These are phyloP conservation scores for Agrostemma githago DNA, from an alignment of 148 eudicot species.

Conservation along the genomic window DNA sequence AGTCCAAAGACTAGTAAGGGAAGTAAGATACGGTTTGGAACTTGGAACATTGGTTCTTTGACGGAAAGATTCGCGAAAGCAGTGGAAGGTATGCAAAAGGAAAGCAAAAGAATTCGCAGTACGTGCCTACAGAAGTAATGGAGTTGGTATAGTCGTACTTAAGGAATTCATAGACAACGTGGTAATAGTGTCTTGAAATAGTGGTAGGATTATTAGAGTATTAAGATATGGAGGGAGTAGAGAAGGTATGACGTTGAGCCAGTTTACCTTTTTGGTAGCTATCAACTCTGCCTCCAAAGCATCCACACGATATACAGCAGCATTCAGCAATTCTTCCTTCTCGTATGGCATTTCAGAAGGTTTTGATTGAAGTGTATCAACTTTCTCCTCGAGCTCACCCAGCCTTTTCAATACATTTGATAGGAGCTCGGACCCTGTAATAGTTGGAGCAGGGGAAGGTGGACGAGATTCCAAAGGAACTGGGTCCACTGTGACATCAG, in stretches of 20 bases:
- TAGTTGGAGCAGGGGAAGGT: conserved; percentile 65
- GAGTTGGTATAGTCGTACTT: too few relatives aligned
- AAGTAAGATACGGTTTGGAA: too few relatives aligned
- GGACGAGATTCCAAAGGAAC: conserved; percentile 50
- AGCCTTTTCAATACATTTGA: conserved; percentile 49
- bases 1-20: too few relatives aligned
- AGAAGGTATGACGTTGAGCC: neutral
- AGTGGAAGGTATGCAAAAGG: too few relatives aligned
- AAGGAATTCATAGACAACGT: too few relatives aligned
- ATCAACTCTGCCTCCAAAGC: conserved; percentile 67
- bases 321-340: conserved; percentile 65
- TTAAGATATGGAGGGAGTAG: neutral
- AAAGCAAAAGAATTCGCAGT: too few relatives aligned
- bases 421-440: conserved; percentile 51
- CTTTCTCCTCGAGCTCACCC: conserved; percentile 61
- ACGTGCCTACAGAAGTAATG: neutral
- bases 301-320: conserved; percentile 69
- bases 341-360: conserved; percentile 70
- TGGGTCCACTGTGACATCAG: conserved; percentile 35
- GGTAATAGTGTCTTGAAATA: too few relatives aligned
- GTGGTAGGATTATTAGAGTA: too few relatives aligned
- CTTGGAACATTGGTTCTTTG: too few relatives aligned
- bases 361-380: conserved; percentile 58
- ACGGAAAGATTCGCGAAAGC: too few relatives aligned
- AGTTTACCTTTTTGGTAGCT: conserved; percentile 87